Evolutionary conservation across 768 basidiomycete species (phyloP).

Genomic region (Collybia nuda): DNA sequence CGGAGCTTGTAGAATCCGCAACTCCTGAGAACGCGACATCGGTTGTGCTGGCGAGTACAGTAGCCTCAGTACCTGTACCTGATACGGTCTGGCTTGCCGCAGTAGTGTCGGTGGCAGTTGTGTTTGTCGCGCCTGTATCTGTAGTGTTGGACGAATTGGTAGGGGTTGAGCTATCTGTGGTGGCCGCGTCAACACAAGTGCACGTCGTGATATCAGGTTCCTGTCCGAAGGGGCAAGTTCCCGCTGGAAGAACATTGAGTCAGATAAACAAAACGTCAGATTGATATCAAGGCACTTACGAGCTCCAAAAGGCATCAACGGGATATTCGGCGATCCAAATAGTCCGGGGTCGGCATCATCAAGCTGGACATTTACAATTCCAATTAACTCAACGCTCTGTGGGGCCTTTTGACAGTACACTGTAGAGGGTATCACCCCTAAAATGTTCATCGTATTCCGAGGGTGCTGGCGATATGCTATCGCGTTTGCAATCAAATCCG

Average conservation of each 20-base stretch:
- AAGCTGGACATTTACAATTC: constrained; percentile 39
- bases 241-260: constrained; percentile 24
- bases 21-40: constrained; percentile 1
- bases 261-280: neutral
- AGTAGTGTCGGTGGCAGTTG: constrained; percentile 2
- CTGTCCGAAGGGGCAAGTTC: constrained; percentile 45
- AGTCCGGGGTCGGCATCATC: constrained; percentile 42
- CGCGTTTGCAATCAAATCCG: constrained; percentile 40
- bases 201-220: constrained; percentile 39
- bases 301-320: constrained; percentile 43
- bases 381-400: constrained; percentile 38
- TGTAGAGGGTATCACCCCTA: constrained; percentile 43
- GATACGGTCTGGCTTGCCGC: too few relatives aligned
- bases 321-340: constrained; percentile 37
- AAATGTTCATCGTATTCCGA: constrained; percentile 40
- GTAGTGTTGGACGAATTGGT: constrained; percentile 5
- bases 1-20: neutral
- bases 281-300: constrained; percentile 24
- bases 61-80: neutral
- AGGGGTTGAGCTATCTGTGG: too few relatives aligned
- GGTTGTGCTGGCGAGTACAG: constrained; percentile 4
- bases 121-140: constrained; percentile 11
- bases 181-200: constrained; percentile 24
- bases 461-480: constrained; percentile 41
- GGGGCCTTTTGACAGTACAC: constrained; percentile 42